Conservation (phyloP, 2,329 filamentous ascomycete genomes). For the Venturia effusa region DNA sequence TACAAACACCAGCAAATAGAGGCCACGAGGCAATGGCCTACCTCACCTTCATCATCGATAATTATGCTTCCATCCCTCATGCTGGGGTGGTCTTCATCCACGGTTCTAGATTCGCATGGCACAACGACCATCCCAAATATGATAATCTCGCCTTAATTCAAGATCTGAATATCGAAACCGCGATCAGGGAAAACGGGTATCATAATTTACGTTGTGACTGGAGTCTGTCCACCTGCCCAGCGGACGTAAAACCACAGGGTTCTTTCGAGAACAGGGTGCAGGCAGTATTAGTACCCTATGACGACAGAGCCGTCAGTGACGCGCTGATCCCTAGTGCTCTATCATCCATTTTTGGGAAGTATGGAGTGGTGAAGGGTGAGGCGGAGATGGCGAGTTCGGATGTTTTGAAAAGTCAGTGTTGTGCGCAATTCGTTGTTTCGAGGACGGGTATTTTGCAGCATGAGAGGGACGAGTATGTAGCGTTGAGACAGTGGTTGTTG, state of each 20-base stretch:
- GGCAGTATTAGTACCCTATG: conserved; percentile 32
- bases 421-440: conserved; percentile 45
- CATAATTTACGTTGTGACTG: conserved; percentile 42
- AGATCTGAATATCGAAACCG: conserved; percentile 27
- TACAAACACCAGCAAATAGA: conserved; percentile 36
- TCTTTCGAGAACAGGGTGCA: conserved; percentile 25
- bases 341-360: neutral
- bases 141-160: conserved; percentile 33
- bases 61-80: conserved; percentile 29
- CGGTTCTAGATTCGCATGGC: conserved; percentile 31
- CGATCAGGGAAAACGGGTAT: conserved; percentile 31
- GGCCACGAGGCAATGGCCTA: conserved; percentile 38
- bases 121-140: conserved; percentile 30
- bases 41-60: conserved; percentile 37
- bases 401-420: conserved; percentile 37
- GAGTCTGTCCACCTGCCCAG: conserved; percentile 26
- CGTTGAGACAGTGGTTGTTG: conserved; percentile 43
- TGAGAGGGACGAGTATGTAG: conserved; percentile 39
- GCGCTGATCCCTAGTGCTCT: neutral
- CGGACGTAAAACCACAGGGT: neutral
- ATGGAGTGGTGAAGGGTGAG: neutral
- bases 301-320: conserved; percentile 30
- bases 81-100: conserved; percentile 33
- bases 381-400: conserved; percentile 2
- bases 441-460: conserved; percentile 38